A percentile compares a stretch with the other conserved stretches of the same genome.
These are phyloP conservation scores for Sporisorium reilianum DNA, from an alignment of 1,284 basidiomycete species.

Conservation along the genomic window DNA sequence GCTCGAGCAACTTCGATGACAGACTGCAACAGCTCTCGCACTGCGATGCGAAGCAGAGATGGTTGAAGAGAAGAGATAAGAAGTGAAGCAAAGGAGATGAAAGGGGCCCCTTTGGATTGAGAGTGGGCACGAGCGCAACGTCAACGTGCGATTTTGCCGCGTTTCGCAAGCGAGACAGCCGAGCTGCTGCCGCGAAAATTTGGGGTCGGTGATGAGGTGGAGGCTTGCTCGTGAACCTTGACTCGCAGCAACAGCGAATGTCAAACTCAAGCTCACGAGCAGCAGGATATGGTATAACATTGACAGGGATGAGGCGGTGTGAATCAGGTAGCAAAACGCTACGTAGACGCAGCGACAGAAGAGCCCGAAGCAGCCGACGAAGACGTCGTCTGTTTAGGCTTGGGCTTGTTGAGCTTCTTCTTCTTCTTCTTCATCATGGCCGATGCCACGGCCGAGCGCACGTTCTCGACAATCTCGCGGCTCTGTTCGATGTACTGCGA, in stretches of 20 bases:
- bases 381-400: slow-evolving; percentile 16
- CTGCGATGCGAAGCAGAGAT: not conserved
- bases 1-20: not conserved
- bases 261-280: not conserved
- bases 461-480: slow-evolving; percentile 88
- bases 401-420: slow-evolving; percentile 45
- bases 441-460: slow-evolving; percentile 86
- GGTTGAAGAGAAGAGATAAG: not conserved
- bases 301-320: too few relatives aligned
- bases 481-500: slow-evolving; percentile 92
- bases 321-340: too few relatives aligned
- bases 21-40: not conserved
- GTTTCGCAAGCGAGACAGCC: not conserved
- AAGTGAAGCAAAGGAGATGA: too few relatives aligned
- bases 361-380: slow-evolving; percentile 17
- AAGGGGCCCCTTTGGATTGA: not conserved
- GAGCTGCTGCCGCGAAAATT: slow-evolving; percentile 11
- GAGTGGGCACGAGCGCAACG: slow-evolving; percentile 1
- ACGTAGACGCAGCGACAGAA: slow-evolving; percentile 32
- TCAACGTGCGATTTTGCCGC: too few relatives aligned
- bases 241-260: not conserved
- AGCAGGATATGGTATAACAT: not conserved
- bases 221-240: too few relatives aligned
- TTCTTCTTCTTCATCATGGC: slow-evolving; percentile 58
- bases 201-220: slow-evolving; percentile 21